Evolutionary conservation across 2,329 filamentous ascomycete genomes (phyloP), one percentile per base, ranked within the genome.

Genomic region (Emergomyces orientalis): DNA sequence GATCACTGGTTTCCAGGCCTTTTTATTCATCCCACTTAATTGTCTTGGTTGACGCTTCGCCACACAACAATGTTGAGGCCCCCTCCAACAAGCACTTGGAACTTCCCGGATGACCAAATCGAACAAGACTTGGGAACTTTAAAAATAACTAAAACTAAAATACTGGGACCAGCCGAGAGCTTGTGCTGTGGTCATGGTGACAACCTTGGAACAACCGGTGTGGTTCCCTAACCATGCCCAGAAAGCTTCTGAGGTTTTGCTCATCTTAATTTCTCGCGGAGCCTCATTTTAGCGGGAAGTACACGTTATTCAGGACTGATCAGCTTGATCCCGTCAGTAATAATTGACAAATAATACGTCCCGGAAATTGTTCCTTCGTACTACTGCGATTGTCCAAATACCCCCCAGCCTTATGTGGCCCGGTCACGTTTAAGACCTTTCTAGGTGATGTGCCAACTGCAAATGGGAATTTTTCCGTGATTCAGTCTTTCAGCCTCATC

Each of bases 401-500:
- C 7, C n/a, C 34, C 22, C 13, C 54, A 57, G 54, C 54, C 54
- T 57, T 41, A 34, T 57, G 54, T 57, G 9, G n/a, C 34, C 54
- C 34, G 11, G 54, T 57, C 54, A 57, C 54, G 3, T 25, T 41
- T 57, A 14, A 7, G 13, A 25, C 22, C 34, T 27, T 25, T 27
- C 39, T 55, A 7, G 17, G 6, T 13, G 19, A 34, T n/a, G 30
- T 37, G 52, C 52, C 32, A 55, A 9, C 30, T 49, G 2, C 13
- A 14, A 51, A 19, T 51, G 25, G 25, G 2, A 22, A 25, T 25
- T 7, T 51, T 5, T 51, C 22, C 25, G 47, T 14, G 13, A 41
- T 41, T 22, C 54, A 4, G n/a, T 41, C 11, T 41, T 57, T 57
- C 54, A 57, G 54, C 54, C 54, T 57, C 54, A 57, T 57, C 54